Base-by-base conservation (phyloP, 345 rosid species). In the Mallotus nudiflorus region DNA sequence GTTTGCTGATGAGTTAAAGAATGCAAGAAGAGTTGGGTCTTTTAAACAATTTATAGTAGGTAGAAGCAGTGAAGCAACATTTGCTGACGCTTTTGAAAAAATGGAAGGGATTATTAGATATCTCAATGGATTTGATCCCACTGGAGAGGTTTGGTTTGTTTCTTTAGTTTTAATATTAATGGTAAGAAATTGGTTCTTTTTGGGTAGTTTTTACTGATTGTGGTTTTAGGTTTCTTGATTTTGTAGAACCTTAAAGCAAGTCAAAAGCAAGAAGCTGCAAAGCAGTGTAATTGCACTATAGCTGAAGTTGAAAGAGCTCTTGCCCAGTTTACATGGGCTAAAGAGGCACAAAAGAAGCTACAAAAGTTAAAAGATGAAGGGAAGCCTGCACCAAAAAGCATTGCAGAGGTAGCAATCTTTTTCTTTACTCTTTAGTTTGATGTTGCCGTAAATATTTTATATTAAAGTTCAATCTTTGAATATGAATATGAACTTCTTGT, bases 311-410 rank as follows among this genome's bases (percentile, higher is more conserved):
- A 95, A 83, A 87, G 81, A 54, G 86, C 92, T 0, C 83, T 92
- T 69, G 79, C 97, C 1, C 92, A 89, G 78, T 92, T 88, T 73
- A 85, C 88, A 2, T 92, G 97, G 99, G 97, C 93, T 4, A 95
- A 85, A 77, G 82, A 88, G 79, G 97, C 91, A 6, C 85, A 94
- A 44, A 86, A 75, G 78, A 88, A 87, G 82, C 55, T 95, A 50
- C 75, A 76, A 40, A 84, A 86, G 85, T 72, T 92, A 69, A 83
- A 84, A 81, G 86, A 81, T 65, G 93, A 91, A 79, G 97, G 99
- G 71, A 87, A 90, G 71, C 96, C 97, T 0, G 73, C 86, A 77
- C 97, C 97, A 1, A 95, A 86, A 85, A 90, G 80, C 84, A 77
- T 92, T 69, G 87, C 85, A 28, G 97, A 90, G 97, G 99, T 95